Conservation (phyloP, 139 green algal genomes). For the Pycnococcus provasolii region DNA sequence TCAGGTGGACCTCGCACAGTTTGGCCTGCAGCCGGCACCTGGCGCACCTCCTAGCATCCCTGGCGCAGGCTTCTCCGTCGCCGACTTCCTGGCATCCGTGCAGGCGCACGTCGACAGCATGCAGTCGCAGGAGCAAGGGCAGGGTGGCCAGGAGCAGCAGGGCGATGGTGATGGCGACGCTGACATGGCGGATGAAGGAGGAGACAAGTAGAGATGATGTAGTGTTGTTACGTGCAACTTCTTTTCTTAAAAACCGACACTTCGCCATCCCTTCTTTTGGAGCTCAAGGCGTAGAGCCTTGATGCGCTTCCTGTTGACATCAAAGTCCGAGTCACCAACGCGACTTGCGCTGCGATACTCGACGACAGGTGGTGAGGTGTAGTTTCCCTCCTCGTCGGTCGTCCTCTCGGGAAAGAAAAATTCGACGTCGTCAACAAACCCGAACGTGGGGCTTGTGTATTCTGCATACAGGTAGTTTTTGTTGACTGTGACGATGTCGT, state of each 20-base stretch:
- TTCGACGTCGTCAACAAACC: constrained; percentile 90
- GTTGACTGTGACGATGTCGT: constrained; percentile 67
- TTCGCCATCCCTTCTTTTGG: constrained; percentile 74
- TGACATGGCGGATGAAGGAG: too few relatives aligned
- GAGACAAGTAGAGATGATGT: too few relatives aligned
- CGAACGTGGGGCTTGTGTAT: constrained; percentile 75
- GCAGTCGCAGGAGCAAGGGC: too few relatives aligned
- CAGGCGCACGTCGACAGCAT: too few relatives aligned
- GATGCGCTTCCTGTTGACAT: constrained; percentile 93
- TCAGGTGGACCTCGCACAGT: too few relatives aligned
- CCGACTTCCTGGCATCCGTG: too few relatives aligned
- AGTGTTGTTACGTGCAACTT: not conserved
- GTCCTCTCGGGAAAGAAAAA: constrained; percentile 45
- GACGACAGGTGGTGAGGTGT: constrained; percentile 12
- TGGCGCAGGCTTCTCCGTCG: too few relatives aligned
- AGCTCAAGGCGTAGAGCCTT: constrained; percentile 58
- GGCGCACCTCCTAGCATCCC: too few relatives aligned
- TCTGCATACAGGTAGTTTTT: constrained; percentile 86
- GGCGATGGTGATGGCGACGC: too few relatives aligned
- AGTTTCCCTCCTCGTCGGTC: constrained; percentile 3
- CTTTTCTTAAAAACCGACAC: constrained; percentile 48
- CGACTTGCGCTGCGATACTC: constrained; percentile 63
- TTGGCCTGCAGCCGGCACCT: too few relatives aligned
- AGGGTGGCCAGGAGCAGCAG: too few relatives aligned
- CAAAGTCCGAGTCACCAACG: constrained; percentile 67